Conservation (phyloP, 345 rosid species). For the Viola odorata region DNA sequence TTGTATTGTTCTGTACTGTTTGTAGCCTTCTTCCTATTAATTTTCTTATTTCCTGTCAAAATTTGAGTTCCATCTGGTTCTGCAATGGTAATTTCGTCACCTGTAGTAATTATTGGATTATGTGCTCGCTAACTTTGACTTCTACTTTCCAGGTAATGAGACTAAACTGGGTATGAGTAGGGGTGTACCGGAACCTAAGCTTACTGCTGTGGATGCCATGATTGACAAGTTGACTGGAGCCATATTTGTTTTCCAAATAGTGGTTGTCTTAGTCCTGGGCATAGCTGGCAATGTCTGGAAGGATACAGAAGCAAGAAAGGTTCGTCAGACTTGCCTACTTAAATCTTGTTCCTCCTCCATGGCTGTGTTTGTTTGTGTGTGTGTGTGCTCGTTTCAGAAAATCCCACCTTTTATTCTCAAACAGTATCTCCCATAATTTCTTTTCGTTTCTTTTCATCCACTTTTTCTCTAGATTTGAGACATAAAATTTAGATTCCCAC, state of each 20-base stretch:
- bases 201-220: conserved; percentile 99
- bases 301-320: conserved; percentile 97
- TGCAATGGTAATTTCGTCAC: conserved; percentile 8
- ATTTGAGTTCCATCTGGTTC: too few species aligned
- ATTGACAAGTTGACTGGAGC: conserved; percentile 99
- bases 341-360: too few species aligned
- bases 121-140: background rate
- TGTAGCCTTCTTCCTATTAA: too few species aligned
- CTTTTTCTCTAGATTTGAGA: too few species aligned
- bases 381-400: too few species aligned
- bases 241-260: conserved; percentile 94
- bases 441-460: too few species aligned
- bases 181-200: conserved; percentile 97
- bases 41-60: too few species aligned
- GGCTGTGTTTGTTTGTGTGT: too few species aligned
- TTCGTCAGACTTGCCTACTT: conserved; percentile 17
- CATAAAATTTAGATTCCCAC: too few species aligned
- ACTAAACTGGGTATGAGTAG: conserved; percentile 98
- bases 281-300: conserved; percentile 98
- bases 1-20: too few species aligned
- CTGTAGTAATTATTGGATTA: conserved; percentile 4
- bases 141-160: conserved; percentile 82
- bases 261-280: conserved; percentile 89
- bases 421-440: too few species aligned
- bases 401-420: too few species aligned